A percentile compares a stretch with the other conserved stretches of the same genome.
These are phyloP conservation scores for Eleusine coracana DNA, from an alignment of 176 grass and related monocot species.

Conservation along the genomic window DNA sequence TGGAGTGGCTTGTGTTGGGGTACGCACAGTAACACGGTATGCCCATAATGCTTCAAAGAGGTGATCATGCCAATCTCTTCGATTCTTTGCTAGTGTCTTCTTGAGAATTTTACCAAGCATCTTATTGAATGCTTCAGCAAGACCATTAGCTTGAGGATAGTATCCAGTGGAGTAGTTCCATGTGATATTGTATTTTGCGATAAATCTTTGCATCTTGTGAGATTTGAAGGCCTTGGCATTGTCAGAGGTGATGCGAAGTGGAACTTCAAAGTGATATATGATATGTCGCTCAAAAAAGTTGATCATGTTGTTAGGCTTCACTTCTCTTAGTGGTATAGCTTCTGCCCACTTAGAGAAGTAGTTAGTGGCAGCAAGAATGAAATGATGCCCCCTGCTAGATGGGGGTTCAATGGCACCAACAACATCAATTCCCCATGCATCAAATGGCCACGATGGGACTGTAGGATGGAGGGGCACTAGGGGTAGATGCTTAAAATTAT, in stretches of 20 bases:
- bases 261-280: too few species aligned
- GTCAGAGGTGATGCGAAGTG: too few species aligned
- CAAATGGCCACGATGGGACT: background rate
- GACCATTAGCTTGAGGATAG: too few species aligned
- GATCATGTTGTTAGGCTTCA: too few species aligned
- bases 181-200: too few species aligned
- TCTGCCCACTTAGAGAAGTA: background rate
- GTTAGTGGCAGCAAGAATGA: background rate
- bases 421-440: background rate
- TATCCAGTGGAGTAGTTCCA: too few species aligned
- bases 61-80: background rate
- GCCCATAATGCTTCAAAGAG: background rate
- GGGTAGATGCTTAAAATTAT: background rate
- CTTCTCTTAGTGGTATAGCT: background rate
- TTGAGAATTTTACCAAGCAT: background rate
- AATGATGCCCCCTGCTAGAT: background rate
- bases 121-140: background rate
- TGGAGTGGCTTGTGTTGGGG: background rate
- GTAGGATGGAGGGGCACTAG: background rate
- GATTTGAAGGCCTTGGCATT: too few species aligned
- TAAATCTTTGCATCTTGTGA: too few species aligned
- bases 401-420: background rate
- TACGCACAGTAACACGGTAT: background rate
- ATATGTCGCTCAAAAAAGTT: too few species aligned
- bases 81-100: background rate